Evolutionary conservation across 1,139 yeast species (phyloP), one percentile per base, ranked within the genome.

Genomic region (Debaryomyces singareniensis): DNA sequence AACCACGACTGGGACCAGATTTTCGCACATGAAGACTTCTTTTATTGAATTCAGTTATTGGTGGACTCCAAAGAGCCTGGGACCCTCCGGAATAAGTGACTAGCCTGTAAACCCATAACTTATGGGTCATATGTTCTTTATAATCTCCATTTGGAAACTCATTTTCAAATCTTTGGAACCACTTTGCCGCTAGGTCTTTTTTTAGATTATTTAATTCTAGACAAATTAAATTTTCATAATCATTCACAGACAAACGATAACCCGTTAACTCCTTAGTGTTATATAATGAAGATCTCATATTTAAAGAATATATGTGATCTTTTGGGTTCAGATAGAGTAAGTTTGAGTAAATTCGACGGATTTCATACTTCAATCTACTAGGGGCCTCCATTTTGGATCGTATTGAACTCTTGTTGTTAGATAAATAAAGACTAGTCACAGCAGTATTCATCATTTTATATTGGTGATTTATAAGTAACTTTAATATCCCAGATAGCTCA

Each of bases 221-320:
- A 26, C 29, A 23, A 22, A 65, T 54, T 34, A 67, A 47, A 40
- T 61, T 65, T 39, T 66, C 71, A 39, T 54, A 65, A 43, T 67
- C 72, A 3, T 38, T 36, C 2, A 49, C 42, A 5, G 39, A 36
- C 20, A 62, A 42, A 27, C 36, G 34, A 32, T 48, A 46, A 1
- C 55, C 58, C 1, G 57, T 45, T 13, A 39, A 31, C 7, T 39
- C 25, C 3, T 33, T 30, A 11, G 51, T 43, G 5, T 28, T 32
- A 34, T 52, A 52, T 13, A 55, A 34, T 25, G 47, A 39, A 2
- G 34, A 29, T 26, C 58, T 43, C 25, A 46, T 40, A 3, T 35
- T 34, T 14, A 29, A 26, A 15, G 41, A 38, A 34, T 61, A 61
- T 6, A 60, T 40, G 30, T 42, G 45, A n/a, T 41, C 49, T 2